Conservation (phyloP, 2,329 filamentous ascomycete genomes). For the Bipolaris gigantea region DNA sequence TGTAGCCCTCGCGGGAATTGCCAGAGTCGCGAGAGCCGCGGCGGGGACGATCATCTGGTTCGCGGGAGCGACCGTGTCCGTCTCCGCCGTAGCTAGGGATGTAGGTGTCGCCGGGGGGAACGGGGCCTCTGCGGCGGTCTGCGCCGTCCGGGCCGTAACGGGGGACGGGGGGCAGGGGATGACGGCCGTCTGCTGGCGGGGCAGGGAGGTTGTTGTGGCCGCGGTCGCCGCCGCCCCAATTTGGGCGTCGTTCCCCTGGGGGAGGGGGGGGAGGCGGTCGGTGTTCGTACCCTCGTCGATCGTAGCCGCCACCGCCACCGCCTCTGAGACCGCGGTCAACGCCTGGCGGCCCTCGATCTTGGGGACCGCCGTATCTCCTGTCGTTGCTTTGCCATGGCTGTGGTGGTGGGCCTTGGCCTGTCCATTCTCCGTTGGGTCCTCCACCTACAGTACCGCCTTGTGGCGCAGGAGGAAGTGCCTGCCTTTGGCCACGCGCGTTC, state of each 20-base stretch:
- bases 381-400: conserved; percentile 42
- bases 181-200: conserved; percentile 42
- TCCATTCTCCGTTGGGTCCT: conserved; percentile 63
- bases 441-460: conserved; percentile 88
- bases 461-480: conserved; percentile 82
- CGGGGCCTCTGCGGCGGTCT: conserved; percentile 27
- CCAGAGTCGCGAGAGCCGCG: conserved; percentile 40
- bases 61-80: conserved; percentile 38
- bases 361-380: conserved; percentile 36
- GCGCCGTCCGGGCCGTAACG: conserved; percentile 34
- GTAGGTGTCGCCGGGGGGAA: conserved; percentile 47
- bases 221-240: conserved; percentile 36
- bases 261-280: conserved; percentile 40
- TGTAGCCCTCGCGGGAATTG: conserved; percentile 38
- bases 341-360: conserved; percentile 48
- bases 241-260: conserved; percentile 35
- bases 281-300: conserved; percentile 39
- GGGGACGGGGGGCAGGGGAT: conserved; percentile 41
- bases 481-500: conserved; percentile 84
- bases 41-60: conserved; percentile 40
- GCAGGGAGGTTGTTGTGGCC: conserved; percentile 36
- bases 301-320: conserved; percentile 26
- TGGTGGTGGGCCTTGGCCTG: conserved; percentile 44
- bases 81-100: conserved; percentile 47
- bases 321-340: conserved; percentile 36